phyloP scores from a whole-genome alignment of 108 stramenopile species.

The Tribonema minus region DNA sequence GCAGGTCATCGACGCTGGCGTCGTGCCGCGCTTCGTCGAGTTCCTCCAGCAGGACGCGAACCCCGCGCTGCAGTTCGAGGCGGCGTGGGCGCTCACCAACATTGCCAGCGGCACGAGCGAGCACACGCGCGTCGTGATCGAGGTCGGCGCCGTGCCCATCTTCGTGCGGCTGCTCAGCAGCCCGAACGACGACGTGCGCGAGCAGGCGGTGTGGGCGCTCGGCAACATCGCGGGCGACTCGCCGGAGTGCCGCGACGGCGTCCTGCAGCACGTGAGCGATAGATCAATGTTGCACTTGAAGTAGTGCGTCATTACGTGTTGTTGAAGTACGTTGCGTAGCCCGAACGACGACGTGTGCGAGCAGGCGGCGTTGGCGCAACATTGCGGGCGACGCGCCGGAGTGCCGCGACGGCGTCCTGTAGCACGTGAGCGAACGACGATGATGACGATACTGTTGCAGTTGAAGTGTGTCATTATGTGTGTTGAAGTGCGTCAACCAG shows the following conservation, averaged over 20 bases:
- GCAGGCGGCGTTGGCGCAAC: conserved; percentile 60
- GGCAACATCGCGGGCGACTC: conserved; percentile 99
- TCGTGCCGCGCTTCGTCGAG: conserved; percentile 91
- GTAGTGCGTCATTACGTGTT: neutral
- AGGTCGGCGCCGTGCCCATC: conserved; percentile 93
- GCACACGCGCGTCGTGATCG: conserved; percentile 95
- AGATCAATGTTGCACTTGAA: neutral
- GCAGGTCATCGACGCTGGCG: conserved; percentile 89
- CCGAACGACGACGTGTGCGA: neutral
- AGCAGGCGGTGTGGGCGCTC: conserved; percentile 97
- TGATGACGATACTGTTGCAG: neutral
- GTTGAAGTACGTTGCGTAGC: neutral
- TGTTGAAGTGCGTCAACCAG: neutral
- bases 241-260: conserved; percentile 88
- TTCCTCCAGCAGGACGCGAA: conserved; percentile 85
- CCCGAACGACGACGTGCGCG: conserved; percentile 94
- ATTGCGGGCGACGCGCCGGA: conserved; percentile 96
- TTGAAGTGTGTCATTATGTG: neutral
- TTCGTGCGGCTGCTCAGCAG: conserved; percentile 79
- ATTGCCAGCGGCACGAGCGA: conserved; percentile 96
- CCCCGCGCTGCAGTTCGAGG: conserved; percentile 96
- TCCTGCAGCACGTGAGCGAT: conserved; percentile 62
- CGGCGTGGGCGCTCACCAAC: conserved; percentile 98
- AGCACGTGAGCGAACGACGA: conserved; percentile 32
- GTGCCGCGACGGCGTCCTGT: conserved; percentile 89